Evolutionary conservation across 768 basidiomycete genomes (phyloP), one percentile per base, ranked within the genome.

Genomic region (Mycena albidolilacea): DNA sequence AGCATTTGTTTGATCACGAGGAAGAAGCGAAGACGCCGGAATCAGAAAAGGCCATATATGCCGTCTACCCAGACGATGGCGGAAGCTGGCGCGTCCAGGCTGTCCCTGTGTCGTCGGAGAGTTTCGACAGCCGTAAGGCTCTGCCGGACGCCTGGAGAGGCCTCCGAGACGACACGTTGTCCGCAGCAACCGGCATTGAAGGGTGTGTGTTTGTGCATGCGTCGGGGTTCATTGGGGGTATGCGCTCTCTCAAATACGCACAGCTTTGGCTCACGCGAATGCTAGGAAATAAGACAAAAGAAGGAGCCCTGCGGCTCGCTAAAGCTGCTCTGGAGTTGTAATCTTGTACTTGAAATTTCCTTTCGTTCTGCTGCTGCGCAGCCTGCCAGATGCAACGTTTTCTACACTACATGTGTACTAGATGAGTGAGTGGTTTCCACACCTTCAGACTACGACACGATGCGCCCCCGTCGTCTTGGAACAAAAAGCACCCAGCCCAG

Each of bases 131-230:
- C 81, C 89, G 97, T 39, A 98, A 97, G 82, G 91, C 96, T 1
- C 85, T 99, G 50, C 98, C 98, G 2, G 96, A 98, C 79, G 86
- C 87, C 74, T 99, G 98, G 98, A 89, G 97, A 73, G 98, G 98
- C 7, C 82, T 96, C 48, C 87, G 98, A 59, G 97, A 99, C 81
- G 93, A 95, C 11, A 88, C 89, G 57, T 85, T 99, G 50, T 93
- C 92, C 59, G 83, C 89, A 75, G 82, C 89, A 8, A 90, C 90
- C 17, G 95, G 95, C 3, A 90, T 98, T 71, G 88, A 90, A 0
- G 96, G 92, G 1, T 89, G 97, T 64, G 90, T 98, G 66, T 99
- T 99, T 79, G 91, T 97, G 35, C 98, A 99, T 83, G 96, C 97
- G 0, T 94, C 93, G 70, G 98, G 98, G 9, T 99, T 99, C 81